Conservation (phyloP, 1,139 yeast genomes). For the Zygosaccharomyces sapae region DNA sequence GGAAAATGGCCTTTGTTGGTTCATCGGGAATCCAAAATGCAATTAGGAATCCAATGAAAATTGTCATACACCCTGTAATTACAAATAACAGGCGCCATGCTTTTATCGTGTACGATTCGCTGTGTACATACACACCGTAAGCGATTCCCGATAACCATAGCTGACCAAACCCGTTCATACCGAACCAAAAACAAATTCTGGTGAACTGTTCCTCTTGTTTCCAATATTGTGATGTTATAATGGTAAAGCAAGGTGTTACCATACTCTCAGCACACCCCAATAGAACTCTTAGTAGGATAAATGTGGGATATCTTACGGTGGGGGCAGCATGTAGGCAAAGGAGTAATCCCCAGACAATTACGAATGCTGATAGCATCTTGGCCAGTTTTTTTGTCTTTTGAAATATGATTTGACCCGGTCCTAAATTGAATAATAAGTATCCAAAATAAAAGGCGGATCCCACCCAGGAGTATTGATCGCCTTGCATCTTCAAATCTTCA, state of each 20-base stretch:
- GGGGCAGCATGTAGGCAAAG: constrained; percentile 44
- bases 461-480: constrained; percentile 53
- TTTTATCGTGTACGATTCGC: constrained; percentile 36
- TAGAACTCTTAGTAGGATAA: constrained; percentile 44
- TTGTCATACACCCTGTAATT: constrained; percentile 47
- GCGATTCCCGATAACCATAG: constrained; percentile 44
- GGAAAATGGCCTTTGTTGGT: constrained; percentile 47
- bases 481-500: constrained; percentile 46
- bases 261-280: constrained; percentile 48
- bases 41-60: constrained; percentile 43
- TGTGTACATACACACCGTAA: constrained; percentile 42
- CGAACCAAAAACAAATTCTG: constrained; percentile 49
- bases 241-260: constrained; percentile 50
- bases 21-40: constrained; percentile 48
- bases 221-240: constrained; percentile 54
- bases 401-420: constrained; percentile 43
- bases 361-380: constrained; percentile 38
- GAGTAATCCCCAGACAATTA: constrained; percentile 48
- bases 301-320: constrained; percentile 37
- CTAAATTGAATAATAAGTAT: constrained; percentile 45
- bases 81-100: constrained; percentile 50
- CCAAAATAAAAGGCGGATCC: constrained; percentile 56
- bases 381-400: constrained; percentile 31
- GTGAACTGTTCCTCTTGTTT: constrained; percentile 47
- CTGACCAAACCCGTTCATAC: constrained; percentile 49